Conservation (phyloP, 2,329 filamentous ascomycete species). For the Endocalyx cinctus region DNA sequence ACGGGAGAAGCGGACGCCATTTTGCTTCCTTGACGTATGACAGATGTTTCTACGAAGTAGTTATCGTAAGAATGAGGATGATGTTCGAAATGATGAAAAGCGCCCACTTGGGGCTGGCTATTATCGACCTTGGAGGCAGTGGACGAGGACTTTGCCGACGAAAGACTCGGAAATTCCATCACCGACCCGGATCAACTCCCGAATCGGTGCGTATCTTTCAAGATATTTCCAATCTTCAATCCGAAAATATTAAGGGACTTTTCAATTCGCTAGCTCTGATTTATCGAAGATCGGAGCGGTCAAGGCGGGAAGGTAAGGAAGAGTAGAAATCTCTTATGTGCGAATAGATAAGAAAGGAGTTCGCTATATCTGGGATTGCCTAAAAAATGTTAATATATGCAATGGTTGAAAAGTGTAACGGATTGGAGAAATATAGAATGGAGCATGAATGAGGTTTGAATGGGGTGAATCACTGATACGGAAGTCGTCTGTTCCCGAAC, state of each 20-base stretch:
- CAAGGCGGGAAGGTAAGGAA: constrained; percentile 21
- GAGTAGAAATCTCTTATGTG: constrained; percentile 3
- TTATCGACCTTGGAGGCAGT: constrained; percentile 12
- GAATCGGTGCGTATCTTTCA: constrained; percentile 9
- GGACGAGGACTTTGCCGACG: constrained; percentile 20
- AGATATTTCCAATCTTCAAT: constrained; percentile 7
- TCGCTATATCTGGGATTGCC: constrained; percentile 8
- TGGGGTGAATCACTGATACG: too few species aligned
- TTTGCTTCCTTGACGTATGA: constrained; percentile 21
- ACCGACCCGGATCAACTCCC: constrained; percentile 11
- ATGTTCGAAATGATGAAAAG: constrained; percentile 18
- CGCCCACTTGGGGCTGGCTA: constrained; percentile 20
- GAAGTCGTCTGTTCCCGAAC: too few species aligned
- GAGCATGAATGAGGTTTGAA: too few species aligned
- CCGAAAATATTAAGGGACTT: constrained; percentile 4
- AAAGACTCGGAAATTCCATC: constrained; percentile 28
- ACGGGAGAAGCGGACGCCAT: constrained; percentile 47
- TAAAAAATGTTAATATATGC: constrained; percentile 11
- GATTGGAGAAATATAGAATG: too few species aligned
- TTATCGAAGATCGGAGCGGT: constrained; percentile 11
- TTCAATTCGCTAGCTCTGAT: too few species aligned
- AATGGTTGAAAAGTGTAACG: too few species aligned
- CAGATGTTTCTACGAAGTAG: constrained; percentile 20
- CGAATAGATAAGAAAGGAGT: constrained; percentile 9
- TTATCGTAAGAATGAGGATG: constrained; percentile 12